These are phyloP conservation scores for Dryas integrifolia DNA, from an alignment of 331 rosid species.

Conservation along the genomic window DNA sequence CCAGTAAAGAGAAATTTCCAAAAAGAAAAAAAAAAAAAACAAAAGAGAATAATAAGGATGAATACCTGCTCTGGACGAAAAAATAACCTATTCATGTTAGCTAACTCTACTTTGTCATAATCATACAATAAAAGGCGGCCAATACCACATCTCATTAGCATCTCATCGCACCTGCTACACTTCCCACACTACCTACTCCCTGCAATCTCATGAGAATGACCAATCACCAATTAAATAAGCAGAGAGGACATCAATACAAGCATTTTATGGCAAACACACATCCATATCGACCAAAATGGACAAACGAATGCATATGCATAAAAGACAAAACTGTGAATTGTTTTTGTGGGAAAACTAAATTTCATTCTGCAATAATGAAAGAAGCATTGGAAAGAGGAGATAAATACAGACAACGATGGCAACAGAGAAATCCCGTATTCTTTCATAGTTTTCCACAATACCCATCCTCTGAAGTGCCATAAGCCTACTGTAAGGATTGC, in stretches of 20 bases:
- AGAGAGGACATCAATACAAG: slow-evolving; percentile 7
- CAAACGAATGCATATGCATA: too few species aligned
- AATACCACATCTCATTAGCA: slow-evolving; percentile 95
- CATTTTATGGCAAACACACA: too few species aligned
- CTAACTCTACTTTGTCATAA: slow-evolving; percentile 97
- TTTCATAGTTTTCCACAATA: slow-evolving; percentile 82
- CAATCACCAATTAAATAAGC: slow-evolving; percentile 4
- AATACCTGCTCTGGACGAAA: slow-evolving; percentile 94
- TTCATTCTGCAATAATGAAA: slow-evolving; percentile 16
- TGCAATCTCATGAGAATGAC: slow-evolving; percentile 36
- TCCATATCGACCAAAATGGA: too few species aligned
- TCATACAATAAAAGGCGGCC: slow-evolving; percentile 96
- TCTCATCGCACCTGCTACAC: slow-evolving; percentile 72
- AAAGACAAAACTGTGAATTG: not conserved
- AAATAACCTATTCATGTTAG: slow-evolving; percentile 96
- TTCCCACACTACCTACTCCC: slow-evolving; percentile 98
- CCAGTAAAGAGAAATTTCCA: not conserved
- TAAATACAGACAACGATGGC: slow-evolving; percentile 89
- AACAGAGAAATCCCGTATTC: slow-evolving; percentile 88
- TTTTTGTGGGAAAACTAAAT: not conserved
- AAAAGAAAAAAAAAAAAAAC: slow-evolving; percentile 13
- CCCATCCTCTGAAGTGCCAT: slow-evolving; percentile 99
- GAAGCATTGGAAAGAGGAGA: slow-evolving; percentile 35
- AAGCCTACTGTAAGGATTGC: slow-evolving; percentile 96
- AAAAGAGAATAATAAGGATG: slow-evolving; percentile 16